A percentile compares a stretch with the other conserved stretches of the same genome.
Evolutionary conservation across 768 basidiomycete genomes (phyloP).

Genomic region (Antrodiella citrinella): DNA sequence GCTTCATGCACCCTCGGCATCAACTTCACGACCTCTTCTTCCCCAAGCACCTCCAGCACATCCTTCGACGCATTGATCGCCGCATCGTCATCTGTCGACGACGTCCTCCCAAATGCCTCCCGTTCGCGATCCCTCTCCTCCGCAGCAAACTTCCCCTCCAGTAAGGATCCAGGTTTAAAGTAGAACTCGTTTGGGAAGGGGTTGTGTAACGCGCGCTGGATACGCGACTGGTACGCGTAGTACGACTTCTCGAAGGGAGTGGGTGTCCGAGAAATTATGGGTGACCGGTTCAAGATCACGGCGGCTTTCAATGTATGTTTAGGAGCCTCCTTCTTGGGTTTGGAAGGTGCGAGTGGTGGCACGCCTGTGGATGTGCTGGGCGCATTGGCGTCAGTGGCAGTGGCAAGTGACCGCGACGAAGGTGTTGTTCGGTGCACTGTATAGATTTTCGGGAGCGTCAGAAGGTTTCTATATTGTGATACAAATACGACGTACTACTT

Average conservation of each 20-base stretch:
- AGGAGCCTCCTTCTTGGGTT: slow-evolving; percentile 21
- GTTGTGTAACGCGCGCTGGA: slow-evolving; percentile 79
- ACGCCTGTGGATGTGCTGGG: slow-evolving; percentile 10
- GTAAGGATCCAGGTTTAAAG: slow-evolving; percentile 84
- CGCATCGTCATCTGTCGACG: slow-evolving; percentile 3
- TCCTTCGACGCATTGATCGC: slow-evolving; percentile 10
- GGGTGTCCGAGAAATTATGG: slow-evolving; percentile 64
- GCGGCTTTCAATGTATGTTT: slow-evolving; percentile 45
- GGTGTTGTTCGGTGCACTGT: slow-evolving; percentile 3
- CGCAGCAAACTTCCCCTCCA: slow-evolving; percentile 71
- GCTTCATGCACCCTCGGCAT: slow-evolving; percentile 54
- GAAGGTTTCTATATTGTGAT: no score
- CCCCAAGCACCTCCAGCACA: slow-evolving; percentile 16
- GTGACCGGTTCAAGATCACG: slow-evolving; percentile 73
- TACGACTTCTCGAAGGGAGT: slow-evolving; percentile 73
- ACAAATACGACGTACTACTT: slow-evolving; percentile 18
- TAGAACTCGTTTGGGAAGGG: slow-evolving; percentile 89
- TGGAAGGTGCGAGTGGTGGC: slow-evolving; percentile 1
- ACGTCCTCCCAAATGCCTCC: slow-evolving; percentile 44
- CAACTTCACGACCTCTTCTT: slow-evolving; percentile 55
- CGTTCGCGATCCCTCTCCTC: slow-evolving; percentile 70
- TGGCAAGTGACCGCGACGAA: slow-evolving; percentile 15
- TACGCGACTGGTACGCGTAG: slow-evolving; percentile 74
- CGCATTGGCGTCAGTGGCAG: slow-evolving; percentile 17
- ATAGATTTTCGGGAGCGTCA: no score